Base-by-base conservation (phyloP, 306 rosid genomes). In the Pterocarpus macrocarpus region DNA sequence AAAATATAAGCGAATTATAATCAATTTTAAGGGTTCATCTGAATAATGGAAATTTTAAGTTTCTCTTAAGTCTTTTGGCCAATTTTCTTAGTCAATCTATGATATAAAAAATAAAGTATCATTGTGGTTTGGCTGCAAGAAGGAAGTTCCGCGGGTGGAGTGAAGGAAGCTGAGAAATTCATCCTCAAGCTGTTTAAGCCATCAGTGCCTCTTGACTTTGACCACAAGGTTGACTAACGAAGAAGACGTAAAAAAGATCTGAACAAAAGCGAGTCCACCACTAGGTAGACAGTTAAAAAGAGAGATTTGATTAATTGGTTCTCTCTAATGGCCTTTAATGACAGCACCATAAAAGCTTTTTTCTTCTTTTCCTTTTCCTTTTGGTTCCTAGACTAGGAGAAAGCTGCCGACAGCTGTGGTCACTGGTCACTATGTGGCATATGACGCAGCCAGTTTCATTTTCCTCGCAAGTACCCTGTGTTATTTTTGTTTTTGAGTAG, bases 201-300 rank as follows among this genome's bases (percentile, higher is more conserved):
- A 65, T 36, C 3, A 32, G 22, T 47, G 77, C 45, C 8, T 59
- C 32, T 84, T 79, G 84, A 84, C 84, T 74, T 84, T 79, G 84
- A 84, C 87, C 73, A 73, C 38, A 68, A 30, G 77, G 83, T 79
- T 84, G 87, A 84, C 87, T 41, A 52, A 65, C 1, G 75, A 53
- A 71, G 78, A 34, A 59, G 64, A 80, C 33, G 5, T 41, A 62
- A 35, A 82, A 77, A 77, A 35, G 67, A 30, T 56, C 62, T 43
- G 66, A 59, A 22, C 47, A 30, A 13, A 64, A 77, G 65, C 13
- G 73, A 83, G 62, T 83, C 80, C 83, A 66, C 56, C 15, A 73
- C 50, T 71, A 56, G 39, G 17, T 64, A 64, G 39, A n/a, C 50
- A 55, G 50, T 32, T 69, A 55, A 70, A 70, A 64, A 78, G 77